Evolutionary conservation across 192 early-diverging fungal genomes (phyloP).

Genomic region (Linnemannia elongata): DNA sequence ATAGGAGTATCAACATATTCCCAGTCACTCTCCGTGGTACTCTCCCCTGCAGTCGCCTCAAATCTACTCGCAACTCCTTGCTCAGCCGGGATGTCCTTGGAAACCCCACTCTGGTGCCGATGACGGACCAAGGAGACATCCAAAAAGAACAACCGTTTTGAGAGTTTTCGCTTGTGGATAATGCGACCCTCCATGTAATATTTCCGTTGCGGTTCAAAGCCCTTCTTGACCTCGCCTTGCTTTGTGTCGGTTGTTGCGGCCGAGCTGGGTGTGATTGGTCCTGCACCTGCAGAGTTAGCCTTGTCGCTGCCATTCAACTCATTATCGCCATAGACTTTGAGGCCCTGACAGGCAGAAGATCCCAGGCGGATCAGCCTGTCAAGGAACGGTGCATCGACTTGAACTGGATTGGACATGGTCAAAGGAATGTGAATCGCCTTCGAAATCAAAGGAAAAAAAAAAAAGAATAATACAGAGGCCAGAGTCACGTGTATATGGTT

Average conservation of each 20-base stretch:
- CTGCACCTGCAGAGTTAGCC: background rate
- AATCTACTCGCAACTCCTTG: background rate
- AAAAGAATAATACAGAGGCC: background rate
- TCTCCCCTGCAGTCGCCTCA: background rate
- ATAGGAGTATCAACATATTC: slow-evolving; percentile 10
- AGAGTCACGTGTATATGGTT: background rate
- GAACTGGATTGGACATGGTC: slow-evolving; percentile 26
- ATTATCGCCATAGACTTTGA: background rate
- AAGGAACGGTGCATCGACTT: slow-evolving; percentile 27
- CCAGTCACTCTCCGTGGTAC: slow-evolving; percentile 19
- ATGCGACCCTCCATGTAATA: slow-evolving; percentile 44
- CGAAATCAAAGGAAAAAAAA: background rate
- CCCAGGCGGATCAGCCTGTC: slow-evolving; percentile 12
- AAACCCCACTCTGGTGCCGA: background rate
- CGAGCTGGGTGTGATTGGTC: background rate
- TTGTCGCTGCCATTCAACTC: background rate
- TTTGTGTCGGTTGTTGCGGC: background rate
- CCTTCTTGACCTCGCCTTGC: background rate
- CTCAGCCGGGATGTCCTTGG: background rate
- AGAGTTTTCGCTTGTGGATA: slow-evolving; percentile 53
- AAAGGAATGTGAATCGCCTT: background rate
- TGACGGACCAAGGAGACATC: slow-evolving; percentile 26
- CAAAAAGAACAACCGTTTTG: slow-evolving; percentile 39
- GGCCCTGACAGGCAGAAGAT: background rate
- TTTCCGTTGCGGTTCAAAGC: slow-evolving; percentile 32